Conservation (phyloP, 2,329 filamentous ascomycete genomes). For the Xylariomycetidae sp. region DNA sequence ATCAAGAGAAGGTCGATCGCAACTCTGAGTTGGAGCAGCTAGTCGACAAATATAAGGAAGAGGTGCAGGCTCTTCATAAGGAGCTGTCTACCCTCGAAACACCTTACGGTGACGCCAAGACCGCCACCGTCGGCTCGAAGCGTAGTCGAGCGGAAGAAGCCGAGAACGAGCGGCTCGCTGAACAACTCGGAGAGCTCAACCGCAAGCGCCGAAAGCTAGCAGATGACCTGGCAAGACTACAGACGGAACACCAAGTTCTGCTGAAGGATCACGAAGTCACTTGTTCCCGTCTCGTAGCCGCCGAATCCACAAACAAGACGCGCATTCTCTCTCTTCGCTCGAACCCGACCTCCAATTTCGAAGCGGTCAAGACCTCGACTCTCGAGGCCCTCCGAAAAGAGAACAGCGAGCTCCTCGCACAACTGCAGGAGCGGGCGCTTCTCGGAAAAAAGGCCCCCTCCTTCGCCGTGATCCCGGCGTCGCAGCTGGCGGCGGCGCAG, state of each 20-base stretch:
- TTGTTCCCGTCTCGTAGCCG: conserved; percentile 66
- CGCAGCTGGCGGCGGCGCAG: conserved; percentile 69
- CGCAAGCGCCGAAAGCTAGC: conserved; percentile 72
- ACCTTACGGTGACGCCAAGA: conserved; percentile 26
- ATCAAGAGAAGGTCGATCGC: conserved; percentile 68
- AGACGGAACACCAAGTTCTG: conserved; percentile 67
- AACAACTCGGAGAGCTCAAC: conserved; percentile 76
- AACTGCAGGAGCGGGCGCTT: conserved; percentile 52
- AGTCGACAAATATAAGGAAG: conserved; percentile 78
- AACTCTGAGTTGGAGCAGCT: conserved; percentile 81
- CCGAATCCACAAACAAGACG: conserved; percentile 65
- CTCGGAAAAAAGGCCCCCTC: conserved; percentile 36
- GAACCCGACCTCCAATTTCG: conserved; percentile 86
- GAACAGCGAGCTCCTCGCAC: conserved; percentile 75
- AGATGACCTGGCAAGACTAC: conserved; percentile 44
- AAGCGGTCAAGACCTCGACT: conserved; percentile 78
- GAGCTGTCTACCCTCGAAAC: conserved; percentile 67
- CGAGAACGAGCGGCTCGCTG: conserved; percentile 69
- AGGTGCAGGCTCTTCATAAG: conserved; percentile 68
- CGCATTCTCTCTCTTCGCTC: conserved; percentile 80
- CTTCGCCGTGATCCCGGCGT: conserved; percentile 71
- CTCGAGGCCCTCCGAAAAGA: conserved; percentile 74
- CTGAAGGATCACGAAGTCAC: conserved; percentile 68
- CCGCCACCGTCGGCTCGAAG: conserved; percentile 52
- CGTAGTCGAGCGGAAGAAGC: conserved; percentile 57